Base-by-base conservation (phyloP, 176 grass and related monocot species). In the Rhipidocladum racemiflorum region DNA sequence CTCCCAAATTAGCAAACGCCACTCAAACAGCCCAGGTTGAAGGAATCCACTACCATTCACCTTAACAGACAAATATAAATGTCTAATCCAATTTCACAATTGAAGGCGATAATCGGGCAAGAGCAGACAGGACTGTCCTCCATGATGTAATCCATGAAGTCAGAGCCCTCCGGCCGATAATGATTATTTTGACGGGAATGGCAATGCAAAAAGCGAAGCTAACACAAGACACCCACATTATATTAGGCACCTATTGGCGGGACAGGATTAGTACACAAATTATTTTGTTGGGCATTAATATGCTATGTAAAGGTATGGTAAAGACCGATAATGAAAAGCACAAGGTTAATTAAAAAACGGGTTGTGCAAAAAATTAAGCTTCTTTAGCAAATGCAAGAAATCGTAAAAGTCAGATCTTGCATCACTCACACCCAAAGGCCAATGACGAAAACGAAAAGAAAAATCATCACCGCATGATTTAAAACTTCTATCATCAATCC, bases 151-250 rank as follows among this genome's bases (percentile, higher is more conserved):
- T 96, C 97, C 85, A 91, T 91, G 82, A 93, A 99, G 69, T 85
- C 93, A 99, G 70, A 99, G 97, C 39, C 93, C 92, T 90, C 96
- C 97, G 51, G 97, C 97, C 2, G 97, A 99, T n/a, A n/a, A n/a
- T n/a, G n/a, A n/a, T n/a, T n/a, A n/a, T n/a, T n/a, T n/a, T n/a
- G n/a, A n/a, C n/a, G n/a, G n/a, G n/a, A 44, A 40, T 64, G 6
- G 49, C 5, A 56, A 44, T 44, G 38, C 15, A 72, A 74, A 35
- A 40, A 3, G 2, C 40, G 7, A 61, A 36, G 40, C 24, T 62
- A 49, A 16, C n/a, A n/a, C n/a, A n/a, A n/a, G n/a, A n/a, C n/a
- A 74, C 59, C 40, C 3, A 20, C 18, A 66, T 81, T 9, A 78
- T 83, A 83, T n/a, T 66, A 83, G 25, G 60, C 70, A 74, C 23